Base-by-base conservation (phyloP, 192 early-diverging fungal species). In the Spizellomyces sp. region DNA sequence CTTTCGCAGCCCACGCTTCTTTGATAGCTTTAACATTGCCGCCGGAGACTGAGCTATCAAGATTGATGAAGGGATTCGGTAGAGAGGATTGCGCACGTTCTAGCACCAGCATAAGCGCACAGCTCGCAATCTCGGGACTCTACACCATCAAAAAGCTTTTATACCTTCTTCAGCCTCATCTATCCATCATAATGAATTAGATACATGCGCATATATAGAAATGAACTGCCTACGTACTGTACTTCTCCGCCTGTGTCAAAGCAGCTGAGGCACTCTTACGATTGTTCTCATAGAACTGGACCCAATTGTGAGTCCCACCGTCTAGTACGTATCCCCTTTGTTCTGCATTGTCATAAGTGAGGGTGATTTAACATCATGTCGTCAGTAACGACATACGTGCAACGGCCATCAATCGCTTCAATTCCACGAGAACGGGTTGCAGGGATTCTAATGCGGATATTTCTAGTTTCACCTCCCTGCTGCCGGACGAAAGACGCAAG, bases 51-150 rank as follows among this genome's bases (percentile, higher is more conserved):
- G 61, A 55, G 45, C n/a, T 55, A 22, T 70, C 77, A 9, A 61
- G 65, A 44, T 71, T 75, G 56, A 78, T 78, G 73, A 78, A 78
- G 6, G 77, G 77, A 54, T 78, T 78, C 14, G 77, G 36, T 62
- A 76, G 45, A 1, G n/a, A 47, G 21, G 74, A 41, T 52, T 65
- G 54, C 4, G 27, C 27, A 36, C 27, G 58, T 44, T 46, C 59
- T 50, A 41, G 43, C 70, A 64, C 46, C 0, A 14, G 27, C 41
- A 54, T n/a, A 36, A 36, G 27, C n/a, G n/a, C 27, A 36, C 27
- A 36, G 27, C 27, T 36, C 27, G 27, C 27, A 36, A 36, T 36
- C 27, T 3, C 27, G 27, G 0, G 3, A 36, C 0, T 36, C 27
- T 36, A 36, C 27, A 36, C 27, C 27, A 36, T 36, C 27, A 36